Evolutionary conservation across 176 grass and related monocot genomes (phyloP).

Genomic region (Eragrostis curvula): DNA sequence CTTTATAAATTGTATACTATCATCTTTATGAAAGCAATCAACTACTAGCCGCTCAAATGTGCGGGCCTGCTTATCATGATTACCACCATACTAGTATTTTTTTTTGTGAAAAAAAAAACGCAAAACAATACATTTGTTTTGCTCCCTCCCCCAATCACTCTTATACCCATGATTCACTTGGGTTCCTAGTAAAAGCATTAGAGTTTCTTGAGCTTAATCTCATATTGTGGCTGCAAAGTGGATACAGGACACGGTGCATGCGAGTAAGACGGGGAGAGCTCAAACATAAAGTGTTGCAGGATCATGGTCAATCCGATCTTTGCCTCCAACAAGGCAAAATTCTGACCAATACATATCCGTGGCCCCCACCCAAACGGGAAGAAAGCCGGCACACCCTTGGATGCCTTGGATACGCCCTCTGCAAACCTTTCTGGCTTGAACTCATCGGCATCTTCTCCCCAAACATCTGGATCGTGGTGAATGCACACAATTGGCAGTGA

Average conservation of each 20-base stretch:
- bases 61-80: too few species aligned
- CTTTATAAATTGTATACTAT: too few species aligned
- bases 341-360: constrained; percentile 58
- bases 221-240: constrained; percentile 63
- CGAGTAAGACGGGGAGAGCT: constrained; percentile 62
- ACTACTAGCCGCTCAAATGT: too few species aligned
- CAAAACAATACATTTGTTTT: too few species aligned
- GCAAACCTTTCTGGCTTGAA: constrained; percentile 73
- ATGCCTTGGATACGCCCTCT: constrained; percentile 65
- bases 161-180: background rate
- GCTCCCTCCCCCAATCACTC: background rate
- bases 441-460: constrained; percentile 57
- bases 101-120: too few species aligned
- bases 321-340: constrained; percentile 70
- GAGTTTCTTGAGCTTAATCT: constrained; percentile 49
- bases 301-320: constrained; percentile 67
- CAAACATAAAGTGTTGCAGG: constrained; percentile 63
- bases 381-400: constrained; percentile 41
- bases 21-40: too few species aligned
- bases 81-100: too few species aligned
- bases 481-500: constrained; percentile 32
- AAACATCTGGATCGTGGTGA: constrained; percentile 65
- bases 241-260: constrained; percentile 47
- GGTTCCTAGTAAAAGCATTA: background rate
- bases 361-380: constrained; percentile 67